A percentile compares a stretch with the other conserved stretches of the same genome.
Conservation (phyloP, 2,329 filamentous ascomycete species). For the Plenodomus biglobosus region DNA sequence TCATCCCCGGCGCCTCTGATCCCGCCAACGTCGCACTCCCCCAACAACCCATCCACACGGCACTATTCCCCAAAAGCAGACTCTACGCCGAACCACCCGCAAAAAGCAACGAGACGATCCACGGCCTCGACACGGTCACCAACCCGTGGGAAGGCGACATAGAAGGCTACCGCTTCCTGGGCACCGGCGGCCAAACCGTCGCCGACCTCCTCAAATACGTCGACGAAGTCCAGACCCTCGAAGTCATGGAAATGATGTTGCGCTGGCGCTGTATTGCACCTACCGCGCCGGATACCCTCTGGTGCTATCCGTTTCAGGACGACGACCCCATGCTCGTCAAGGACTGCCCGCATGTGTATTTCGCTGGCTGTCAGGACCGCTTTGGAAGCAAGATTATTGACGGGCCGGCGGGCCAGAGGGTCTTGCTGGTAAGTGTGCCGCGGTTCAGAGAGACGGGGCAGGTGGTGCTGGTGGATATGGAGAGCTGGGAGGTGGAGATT, state of each 20-base stretch:
- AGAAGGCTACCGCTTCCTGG: constrained; percentile 85
- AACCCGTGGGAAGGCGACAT: constrained; percentile 93
- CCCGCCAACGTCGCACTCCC: constrained; percentile 88
- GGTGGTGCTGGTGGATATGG: constrained; percentile 79
- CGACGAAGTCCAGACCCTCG: constrained; percentile 71
- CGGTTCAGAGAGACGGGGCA: constrained; percentile 77
- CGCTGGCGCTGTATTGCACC: constrained; percentile 89
- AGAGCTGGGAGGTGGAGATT: constrained; percentile 77
- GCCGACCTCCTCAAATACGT: constrained; percentile 94
- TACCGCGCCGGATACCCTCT: constrained; percentile 92
- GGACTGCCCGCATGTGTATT: constrained; percentile 85
- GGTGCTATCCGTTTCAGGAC: constrained; percentile 95
- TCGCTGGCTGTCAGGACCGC: constrained; percentile 79
- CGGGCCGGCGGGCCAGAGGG: constrained; percentile 65
- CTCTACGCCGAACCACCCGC: constrained; percentile 61
- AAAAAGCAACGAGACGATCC: constrained; percentile 46
- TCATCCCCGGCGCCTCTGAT: constrained; percentile 81
- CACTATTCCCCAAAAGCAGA: constrained; percentile 80
- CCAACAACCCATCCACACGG: constrained; percentile 88
- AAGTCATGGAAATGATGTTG: constrained; percentile 93
- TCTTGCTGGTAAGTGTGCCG: constrained; percentile 81
- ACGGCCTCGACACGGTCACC: constrained; percentile 86
- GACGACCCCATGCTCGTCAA: constrained; percentile 87
- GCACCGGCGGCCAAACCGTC: constrained; percentile 87
- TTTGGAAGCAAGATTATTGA: constrained; percentile 73